Conservation (phyloP, 805 yeast species). For the Blastobotrys robertii region DNA sequence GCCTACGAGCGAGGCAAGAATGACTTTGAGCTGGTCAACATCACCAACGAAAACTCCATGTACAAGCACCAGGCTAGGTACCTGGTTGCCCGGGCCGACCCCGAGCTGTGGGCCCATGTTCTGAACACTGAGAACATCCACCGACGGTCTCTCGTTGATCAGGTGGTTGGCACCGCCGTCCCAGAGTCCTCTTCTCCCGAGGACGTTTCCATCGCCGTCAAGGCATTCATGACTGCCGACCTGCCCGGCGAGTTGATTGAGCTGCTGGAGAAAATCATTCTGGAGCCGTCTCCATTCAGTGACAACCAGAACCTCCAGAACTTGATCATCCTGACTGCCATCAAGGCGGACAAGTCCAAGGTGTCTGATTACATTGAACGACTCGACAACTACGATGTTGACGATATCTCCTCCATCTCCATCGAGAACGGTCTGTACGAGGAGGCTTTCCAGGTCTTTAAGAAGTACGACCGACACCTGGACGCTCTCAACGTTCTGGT, state of each 20-base stretch:
- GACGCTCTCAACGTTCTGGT: conserved; percentile 86
- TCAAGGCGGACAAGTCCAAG: conserved; percentile 85
- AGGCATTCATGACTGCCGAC: conserved; percentile 92
- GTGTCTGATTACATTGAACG: conserved; percentile 79
- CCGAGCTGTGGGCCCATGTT: conserved; percentile 72
- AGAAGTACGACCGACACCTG: conserved; percentile 64
- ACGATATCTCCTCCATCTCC: conserved; percentile 88
- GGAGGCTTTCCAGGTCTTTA: conserved; percentile 89
- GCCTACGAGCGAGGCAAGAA: conserved; percentile 94
- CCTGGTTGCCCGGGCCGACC: conserved; percentile 79
- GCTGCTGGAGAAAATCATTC: conserved; percentile 86
- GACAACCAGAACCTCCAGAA: conserved; percentile 96
- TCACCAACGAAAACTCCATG: conserved; percentile 96
- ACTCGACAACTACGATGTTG: conserved; percentile 82
- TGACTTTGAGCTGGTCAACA: conserved; percentile 78
- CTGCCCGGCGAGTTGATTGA: conserved; percentile 89
- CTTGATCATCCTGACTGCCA: conserved; percentile 82
- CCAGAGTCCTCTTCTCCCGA: conserved; percentile 91
- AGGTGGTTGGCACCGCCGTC: conserved; percentile 90
- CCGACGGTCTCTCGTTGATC: conserved; percentile 87
- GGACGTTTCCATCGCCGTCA: conserved; percentile 86
- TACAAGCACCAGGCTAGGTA: conserved; percentile 99
- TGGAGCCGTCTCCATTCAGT: conserved; percentile 95
- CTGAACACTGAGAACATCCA: conserved; percentile 67
- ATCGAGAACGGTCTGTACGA: conserved; percentile 80